Conservation (phyloP, 306 rosid genomes). For the Ceratonia siliqua region DNA sequence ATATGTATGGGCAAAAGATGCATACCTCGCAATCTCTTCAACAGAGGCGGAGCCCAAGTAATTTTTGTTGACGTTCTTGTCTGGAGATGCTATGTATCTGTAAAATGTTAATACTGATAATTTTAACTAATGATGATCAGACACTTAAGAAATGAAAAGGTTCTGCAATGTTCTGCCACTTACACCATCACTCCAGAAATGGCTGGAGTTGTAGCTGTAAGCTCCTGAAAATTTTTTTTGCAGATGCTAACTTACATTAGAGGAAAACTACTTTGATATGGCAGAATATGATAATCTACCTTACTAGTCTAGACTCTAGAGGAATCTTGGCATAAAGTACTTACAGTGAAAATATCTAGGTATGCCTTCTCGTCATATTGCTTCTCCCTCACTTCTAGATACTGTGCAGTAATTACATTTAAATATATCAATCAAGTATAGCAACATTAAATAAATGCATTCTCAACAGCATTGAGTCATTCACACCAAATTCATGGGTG, state of each 20-base stretch:
- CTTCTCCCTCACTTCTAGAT: conserved; percentile 93
- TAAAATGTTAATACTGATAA: conserved; percentile 17
- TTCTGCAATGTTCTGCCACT: conserved; percentile 41
- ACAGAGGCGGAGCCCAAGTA: conserved; percentile 85
- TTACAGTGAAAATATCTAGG: conserved; percentile 76
- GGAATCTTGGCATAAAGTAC: conserved; percentile 32
- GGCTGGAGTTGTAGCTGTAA: conserved; percentile 52
- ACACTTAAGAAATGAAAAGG: conserved; percentile 25
- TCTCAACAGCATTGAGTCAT: conserved; percentile 12
- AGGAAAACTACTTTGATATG: neutral
- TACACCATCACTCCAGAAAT: conserved; percentile 81
- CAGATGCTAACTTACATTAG: conserved; percentile 1
- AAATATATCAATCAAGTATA: conserved; percentile 14
- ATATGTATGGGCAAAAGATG: conserved; percentile 17
- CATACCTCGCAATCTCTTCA: conserved; percentile 78
- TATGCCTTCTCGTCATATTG: conserved; percentile 84
- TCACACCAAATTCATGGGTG: conserved; percentile 9
- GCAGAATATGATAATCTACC: conserved; percentile 8
- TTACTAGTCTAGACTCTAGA: neutral
- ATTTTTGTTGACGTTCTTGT: conserved; percentile 65
- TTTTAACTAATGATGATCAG: conserved; percentile 17
- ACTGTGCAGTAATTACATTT: conserved; percentile 46
- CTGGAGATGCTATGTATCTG: conserved; percentile 86
- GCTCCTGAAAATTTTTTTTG: conserved; percentile 55
- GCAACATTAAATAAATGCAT: neutral